Percentiles rank a stretch among this genome's conserved stretches.
Evolutionary conservation across 139 green algal species (phyloP).

Genomic region (Eudorina sp.): DNA sequence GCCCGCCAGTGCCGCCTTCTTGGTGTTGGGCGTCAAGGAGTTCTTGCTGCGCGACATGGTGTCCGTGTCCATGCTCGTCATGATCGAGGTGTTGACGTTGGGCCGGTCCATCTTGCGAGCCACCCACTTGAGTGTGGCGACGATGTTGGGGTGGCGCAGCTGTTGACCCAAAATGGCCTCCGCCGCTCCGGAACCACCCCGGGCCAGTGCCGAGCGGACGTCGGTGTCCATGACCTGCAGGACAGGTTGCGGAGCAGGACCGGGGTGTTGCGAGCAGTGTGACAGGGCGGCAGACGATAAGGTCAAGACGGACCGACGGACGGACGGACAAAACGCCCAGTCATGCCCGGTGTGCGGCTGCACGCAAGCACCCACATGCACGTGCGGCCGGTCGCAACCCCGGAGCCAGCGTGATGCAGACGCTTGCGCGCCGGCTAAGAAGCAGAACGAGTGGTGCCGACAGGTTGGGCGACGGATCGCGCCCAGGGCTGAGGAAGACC

Average conservation of each 20-base stretch:
- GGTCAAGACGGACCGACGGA: no score
- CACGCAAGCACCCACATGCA: no score
- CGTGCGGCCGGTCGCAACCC: no score
- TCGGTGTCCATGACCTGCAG: slow-evolving; percentile 54
- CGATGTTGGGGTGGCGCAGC: slow-evolving; percentile 61
- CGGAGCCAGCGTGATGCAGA: no score
- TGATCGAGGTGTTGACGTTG: slow-evolving; percentile 22
- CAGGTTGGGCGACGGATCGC: no score
- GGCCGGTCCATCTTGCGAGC: slow-evolving; percentile 30
- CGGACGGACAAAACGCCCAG: no score
- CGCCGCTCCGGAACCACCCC: background rate
- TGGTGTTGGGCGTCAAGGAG: background rate
- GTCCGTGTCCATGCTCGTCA: slow-evolving; percentile 26
- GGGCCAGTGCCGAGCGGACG: slow-evolving; percentile 1
- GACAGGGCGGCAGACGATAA: no score
- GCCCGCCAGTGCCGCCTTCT: background rate
- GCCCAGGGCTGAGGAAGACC: no score
- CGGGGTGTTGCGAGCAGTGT: no score
- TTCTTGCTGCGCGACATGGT: background rate
- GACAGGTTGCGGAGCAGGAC: background rate
- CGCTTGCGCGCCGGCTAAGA: no score
- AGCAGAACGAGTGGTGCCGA: no score
- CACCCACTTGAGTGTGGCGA: slow-evolving; percentile 61
- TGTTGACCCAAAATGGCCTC: slow-evolving; percentile 51
- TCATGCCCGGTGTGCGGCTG: no score